A percentile compares a stretch with the other conserved stretches of the same genome.
phyloP scores from a whole-genome alignment of 2,329 filamentous ascomycete species.

The Bisporella sp. region DNA sequence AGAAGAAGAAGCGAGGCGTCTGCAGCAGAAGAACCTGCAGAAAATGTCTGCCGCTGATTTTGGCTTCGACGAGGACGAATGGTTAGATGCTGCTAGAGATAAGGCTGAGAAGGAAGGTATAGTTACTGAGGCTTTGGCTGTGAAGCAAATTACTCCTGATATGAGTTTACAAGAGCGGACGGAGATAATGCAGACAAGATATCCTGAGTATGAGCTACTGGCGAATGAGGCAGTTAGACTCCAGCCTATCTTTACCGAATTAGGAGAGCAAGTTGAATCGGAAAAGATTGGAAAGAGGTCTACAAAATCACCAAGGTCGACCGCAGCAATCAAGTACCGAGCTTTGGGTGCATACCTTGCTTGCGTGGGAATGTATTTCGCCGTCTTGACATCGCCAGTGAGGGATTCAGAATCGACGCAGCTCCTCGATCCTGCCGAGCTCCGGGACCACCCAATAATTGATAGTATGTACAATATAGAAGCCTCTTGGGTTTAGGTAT shows the following conservation, averaged over 20 bases:
- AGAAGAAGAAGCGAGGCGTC: slow-evolving; percentile 78
- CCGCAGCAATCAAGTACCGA: slow-evolving; percentile 61
- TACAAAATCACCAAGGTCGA: not conserved
- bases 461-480: slow-evolving; percentile 55
- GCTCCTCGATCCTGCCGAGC: slow-evolving; percentile 65
- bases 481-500: too few relatives aligned
- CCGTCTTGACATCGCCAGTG: slow-evolving; percentile 76
- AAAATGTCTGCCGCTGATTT: slow-evolving; percentile 91
- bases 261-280: slow-evolving; percentile 50
- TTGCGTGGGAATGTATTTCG: slow-evolving; percentile 87
- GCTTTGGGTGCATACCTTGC: slow-evolving; percentile 82
- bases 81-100: slow-evolving; percentile 52
- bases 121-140: slow-evolving; percentile 82
- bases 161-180: slow-evolving; percentile 70
- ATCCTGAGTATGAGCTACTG: slow-evolving; percentile 87
- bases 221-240: slow-evolving; percentile 55
- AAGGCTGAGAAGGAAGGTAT: slow-evolving; percentile 43
- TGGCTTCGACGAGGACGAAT: slow-evolving; percentile 84
- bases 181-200: slow-evolving; percentile 69
- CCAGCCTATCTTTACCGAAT: slow-evolving; percentile 50
- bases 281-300: slow-evolving; percentile 3
- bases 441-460: slow-evolving; percentile 91
- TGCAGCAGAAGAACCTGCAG: slow-evolving; percentile 86
- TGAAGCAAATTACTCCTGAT: slow-evolving; percentile 72
- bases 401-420: slow-evolving; percentile 49